A percentile compares a stretch with the other conserved stretches of the same genome.
Evolutionary conservation across 1,284 basidiomycete genomes (phyloP).

Genomic region (Melanopsichium pennsylvanicum): DNA sequence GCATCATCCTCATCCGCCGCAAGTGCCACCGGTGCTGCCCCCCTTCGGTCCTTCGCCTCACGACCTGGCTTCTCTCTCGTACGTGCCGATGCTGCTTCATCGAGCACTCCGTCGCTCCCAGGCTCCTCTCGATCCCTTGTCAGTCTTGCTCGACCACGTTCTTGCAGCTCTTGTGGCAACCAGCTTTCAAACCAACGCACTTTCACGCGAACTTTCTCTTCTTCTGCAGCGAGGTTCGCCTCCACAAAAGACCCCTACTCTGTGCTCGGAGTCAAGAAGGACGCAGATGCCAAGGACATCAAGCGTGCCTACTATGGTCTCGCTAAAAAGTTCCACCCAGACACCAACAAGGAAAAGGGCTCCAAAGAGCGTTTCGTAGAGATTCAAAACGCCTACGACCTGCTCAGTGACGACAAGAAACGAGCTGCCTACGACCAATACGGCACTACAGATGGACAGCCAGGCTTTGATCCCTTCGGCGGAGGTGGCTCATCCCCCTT

Average conservation of each 20-base stretch:
- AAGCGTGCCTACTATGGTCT: slow-evolving; percentile 99
- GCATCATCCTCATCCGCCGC: slow-evolving; percentile 20
- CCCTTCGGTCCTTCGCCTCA: slow-evolving; percentile 13
- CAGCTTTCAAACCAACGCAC: neutral
- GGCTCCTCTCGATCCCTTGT: slow-evolving; percentile 33
- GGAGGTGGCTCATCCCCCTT: slow-evolving; percentile 70
- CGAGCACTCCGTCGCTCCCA: slow-evolving; percentile 5
- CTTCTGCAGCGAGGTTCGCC: slow-evolving; percentile 10
- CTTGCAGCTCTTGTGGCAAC: slow-evolving; percentile 25
- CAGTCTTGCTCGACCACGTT: slow-evolving; percentile 16
- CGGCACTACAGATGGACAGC: slow-evolving; percentile 90
- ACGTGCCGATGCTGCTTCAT: neutral
- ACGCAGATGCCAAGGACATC: slow-evolving; percentile 85
- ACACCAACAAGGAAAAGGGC: slow-evolving; percentile 90
- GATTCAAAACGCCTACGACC: slow-evolving; percentile 96
- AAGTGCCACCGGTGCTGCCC: neutral
- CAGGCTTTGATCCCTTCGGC: slow-evolving; percentile 80
- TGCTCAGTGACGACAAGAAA: slow-evolving; percentile 86
- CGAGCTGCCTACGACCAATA: slow-evolving; percentile 91
- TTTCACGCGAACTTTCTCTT: slow-evolving; percentile 17
- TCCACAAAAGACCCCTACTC: slow-evolving; percentile 86
- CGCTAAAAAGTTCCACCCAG: slow-evolving; percentile 96
- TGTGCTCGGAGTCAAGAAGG: slow-evolving; percentile 84
- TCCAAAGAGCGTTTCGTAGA: slow-evolving; percentile 94
- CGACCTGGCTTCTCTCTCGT: neutral